Percentiles rank a stretch among this genome's conserved stretches.
phyloP scores from a whole-genome alignment of 2,329 filamentous ascomycete species.

The Zalaria obscura region DNA sequence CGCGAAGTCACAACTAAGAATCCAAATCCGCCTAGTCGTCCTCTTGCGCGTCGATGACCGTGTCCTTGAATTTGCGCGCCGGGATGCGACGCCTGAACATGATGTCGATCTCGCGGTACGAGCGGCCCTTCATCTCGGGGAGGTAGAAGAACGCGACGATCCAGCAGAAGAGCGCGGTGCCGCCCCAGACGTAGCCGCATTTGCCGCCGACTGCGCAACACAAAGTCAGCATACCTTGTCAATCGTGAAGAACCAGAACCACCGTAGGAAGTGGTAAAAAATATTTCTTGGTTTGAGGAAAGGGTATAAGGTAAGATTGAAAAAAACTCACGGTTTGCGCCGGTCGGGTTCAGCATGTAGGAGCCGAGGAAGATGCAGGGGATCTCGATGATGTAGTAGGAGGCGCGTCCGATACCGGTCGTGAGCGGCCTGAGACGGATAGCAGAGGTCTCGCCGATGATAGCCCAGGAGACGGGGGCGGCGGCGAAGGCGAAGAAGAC shows the following conservation, averaged over 20 bases:
- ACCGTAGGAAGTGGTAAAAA: too few relatives aligned
- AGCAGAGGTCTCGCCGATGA: slow-evolving; percentile 52
- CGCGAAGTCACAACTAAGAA: too few relatives aligned
- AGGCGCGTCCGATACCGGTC: slow-evolving; percentile 48
- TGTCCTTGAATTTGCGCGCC: slow-evolving; percentile 31
- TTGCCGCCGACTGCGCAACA: slow-evolving; percentile 17
- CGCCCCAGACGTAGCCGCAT: slow-evolving; percentile 35
- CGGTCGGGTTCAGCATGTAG: slow-evolving; percentile 45
- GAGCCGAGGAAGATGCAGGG: slow-evolving; percentile 50
- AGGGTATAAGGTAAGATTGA: too few relatives aligned
- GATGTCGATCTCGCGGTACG: slow-evolving; percentile 32
- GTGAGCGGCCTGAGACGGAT: slow-evolving; percentile 49
- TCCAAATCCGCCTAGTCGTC: slow-evolving; percentile 19
- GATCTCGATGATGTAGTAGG: slow-evolving; percentile 51
- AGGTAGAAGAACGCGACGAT: slow-evolving; percentile 28
- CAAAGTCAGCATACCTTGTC: too few relatives aligned
- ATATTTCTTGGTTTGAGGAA: too few relatives aligned
- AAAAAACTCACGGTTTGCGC: slow-evolving; percentile 6
- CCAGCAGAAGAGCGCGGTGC: slow-evolving; percentile 27
- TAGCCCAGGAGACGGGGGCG: slow-evolving; percentile 50
- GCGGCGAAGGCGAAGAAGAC: slow-evolving; percentile 49
- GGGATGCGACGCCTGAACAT: slow-evolving; percentile 28
- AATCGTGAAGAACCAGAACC: too few relatives aligned
- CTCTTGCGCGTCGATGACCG: slow-evolving; percentile 27
- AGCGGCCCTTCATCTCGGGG: slow-evolving; percentile 31